Conservation (phyloP, 140 eudicot genomes). For the Erigeron philadelphicus region DNA sequence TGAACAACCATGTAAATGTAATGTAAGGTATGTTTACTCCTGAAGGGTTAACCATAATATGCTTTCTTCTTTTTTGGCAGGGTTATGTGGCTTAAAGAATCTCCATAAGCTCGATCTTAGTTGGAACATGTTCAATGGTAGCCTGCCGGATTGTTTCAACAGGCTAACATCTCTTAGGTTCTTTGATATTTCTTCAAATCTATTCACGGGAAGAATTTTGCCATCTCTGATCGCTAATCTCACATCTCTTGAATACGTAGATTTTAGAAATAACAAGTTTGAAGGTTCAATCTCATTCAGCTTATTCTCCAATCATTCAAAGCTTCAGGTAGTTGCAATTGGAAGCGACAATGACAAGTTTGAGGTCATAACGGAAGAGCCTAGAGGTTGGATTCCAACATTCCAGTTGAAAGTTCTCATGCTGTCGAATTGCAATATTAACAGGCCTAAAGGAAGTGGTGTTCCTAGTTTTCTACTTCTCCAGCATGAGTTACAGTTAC, state of each 20-base stretch:
- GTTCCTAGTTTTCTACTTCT: constrained; percentile 32
- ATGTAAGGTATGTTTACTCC: background rate
- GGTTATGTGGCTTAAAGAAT: constrained; percentile 25
- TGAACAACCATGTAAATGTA: no score
- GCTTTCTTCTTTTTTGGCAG: constrained; percentile 11
- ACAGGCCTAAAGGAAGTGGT: constrained; percentile 8
- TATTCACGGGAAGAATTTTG: constrained; percentile 19
- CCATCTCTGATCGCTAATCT: constrained; percentile 19
- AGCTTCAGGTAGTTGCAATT: constrained; percentile 10
- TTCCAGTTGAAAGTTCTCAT: constrained; percentile 28
- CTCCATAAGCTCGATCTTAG: constrained; percentile 30
- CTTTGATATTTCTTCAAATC: constrained; percentile 31
- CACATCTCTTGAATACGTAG: constrained; percentile 27
- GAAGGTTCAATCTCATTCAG: constrained; percentile 28
- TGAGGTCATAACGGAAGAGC: constrained; percentile 26
- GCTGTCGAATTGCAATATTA: constrained; percentile 23
- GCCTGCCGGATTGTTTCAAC: constrained; percentile 29
- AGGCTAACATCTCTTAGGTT: constrained; percentile 27
- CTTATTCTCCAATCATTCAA: constrained; percentile 24
- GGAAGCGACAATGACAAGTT: background rate
- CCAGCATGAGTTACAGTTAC: constrained; percentile 8
- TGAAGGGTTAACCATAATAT: background rate
- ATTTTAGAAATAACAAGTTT: constrained; percentile 21
- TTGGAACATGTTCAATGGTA: constrained; percentile 17
- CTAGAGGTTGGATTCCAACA: constrained; percentile 23